A percentile compares a stretch with the other conserved stretches of the same genome.
Evolutionary conservation across 202 grass and related monocot genomes (phyloP).

Genomic region (Thinopyrum obtusiflorum): DNA sequence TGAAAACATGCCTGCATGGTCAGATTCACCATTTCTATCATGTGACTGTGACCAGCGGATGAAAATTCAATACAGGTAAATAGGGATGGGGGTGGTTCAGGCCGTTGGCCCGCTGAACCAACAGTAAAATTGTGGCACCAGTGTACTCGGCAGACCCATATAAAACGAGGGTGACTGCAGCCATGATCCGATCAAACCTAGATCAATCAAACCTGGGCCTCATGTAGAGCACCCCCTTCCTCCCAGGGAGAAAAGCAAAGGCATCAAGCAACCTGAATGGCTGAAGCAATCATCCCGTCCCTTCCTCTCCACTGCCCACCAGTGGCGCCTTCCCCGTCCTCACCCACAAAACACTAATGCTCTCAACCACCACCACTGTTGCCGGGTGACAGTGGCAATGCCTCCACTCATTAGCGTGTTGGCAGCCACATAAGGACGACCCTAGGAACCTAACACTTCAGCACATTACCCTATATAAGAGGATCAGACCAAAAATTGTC

Average conservation of each 20-base stretch:
- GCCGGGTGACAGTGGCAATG: background rate
- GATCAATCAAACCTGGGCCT: background rate
- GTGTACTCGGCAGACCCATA: background rate
- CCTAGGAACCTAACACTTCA: slow-evolving; percentile 6
- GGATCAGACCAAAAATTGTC: background rate
- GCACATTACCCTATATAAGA: background rate
- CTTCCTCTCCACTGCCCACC: background rate
- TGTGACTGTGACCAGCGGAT: slow-evolving; percentile 31
- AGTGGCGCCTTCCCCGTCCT: background rate
- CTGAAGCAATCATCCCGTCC: background rate
- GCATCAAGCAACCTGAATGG: background rate
- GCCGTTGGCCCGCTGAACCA: background rate
- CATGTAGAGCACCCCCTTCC: background rate
- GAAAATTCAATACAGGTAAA: slow-evolving; percentile 15
- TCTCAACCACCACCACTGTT: background rate
- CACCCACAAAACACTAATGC: background rate
- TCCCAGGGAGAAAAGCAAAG: background rate
- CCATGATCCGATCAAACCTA: background rate
- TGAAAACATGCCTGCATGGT: slow-evolving; percentile 21
- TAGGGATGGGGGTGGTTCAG: background rate
- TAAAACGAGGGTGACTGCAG: background rate
- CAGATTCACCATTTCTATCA: slow-evolving; percentile 39
- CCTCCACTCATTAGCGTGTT: background rate
- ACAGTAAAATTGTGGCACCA: background rate
- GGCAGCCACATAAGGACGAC: background rate